Percentiles rank a stretch among this genome's conserved stretches.
Evolutionary conservation across 169 alveolate species (phyloP).

Genomic region (Cryptosporidium muris): DNA sequence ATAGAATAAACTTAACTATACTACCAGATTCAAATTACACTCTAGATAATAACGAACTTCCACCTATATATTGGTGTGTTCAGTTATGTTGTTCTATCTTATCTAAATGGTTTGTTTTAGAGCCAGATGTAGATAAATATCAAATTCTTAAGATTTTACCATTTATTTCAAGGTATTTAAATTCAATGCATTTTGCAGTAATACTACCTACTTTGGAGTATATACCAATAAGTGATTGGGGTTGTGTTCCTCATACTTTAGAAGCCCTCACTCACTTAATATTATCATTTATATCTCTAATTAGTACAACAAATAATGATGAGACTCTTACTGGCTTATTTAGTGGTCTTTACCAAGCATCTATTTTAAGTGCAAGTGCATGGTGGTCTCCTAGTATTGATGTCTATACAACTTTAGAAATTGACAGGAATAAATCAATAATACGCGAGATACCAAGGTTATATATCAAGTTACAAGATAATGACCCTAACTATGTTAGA

Average conservation of each 20-base stretch:
- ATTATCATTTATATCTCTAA: constrained; percentile 33
- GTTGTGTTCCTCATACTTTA: constrained; percentile 18
- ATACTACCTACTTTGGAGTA: constrained; percentile 38
- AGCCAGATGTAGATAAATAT: constrained; percentile 40
- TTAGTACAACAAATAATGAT: constrained; percentile 3
- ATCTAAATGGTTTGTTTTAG: constrained; percentile 60
- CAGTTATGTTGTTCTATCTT: constrained; percentile 29
- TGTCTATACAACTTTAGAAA: constrained; percentile 11
- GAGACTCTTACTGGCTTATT: constrained; percentile 1
- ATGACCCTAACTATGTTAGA: no score
- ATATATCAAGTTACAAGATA: no score
- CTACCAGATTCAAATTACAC: background rate
- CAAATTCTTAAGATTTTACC: constrained; percentile 8
- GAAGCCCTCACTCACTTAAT: constrained; percentile 19
- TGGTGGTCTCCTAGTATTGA: constrained; percentile 73
- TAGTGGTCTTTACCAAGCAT: constrained; percentile 49
- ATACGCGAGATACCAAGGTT: no score
- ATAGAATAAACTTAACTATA: background rate
- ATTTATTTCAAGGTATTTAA: constrained; percentile 30
- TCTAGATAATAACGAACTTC: background rate
- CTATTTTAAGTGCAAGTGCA: constrained; percentile 22
- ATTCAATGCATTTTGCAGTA: constrained; percentile 55
- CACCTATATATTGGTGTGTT: constrained; percentile 53
- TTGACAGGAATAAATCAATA: no score
- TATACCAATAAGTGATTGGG: constrained; percentile 58